These are phyloP conservation scores for Coccinonectria pachysandricola DNA, from an alignment of 2,329 filamentous ascomycete species.

Conservation along the genomic window DNA sequence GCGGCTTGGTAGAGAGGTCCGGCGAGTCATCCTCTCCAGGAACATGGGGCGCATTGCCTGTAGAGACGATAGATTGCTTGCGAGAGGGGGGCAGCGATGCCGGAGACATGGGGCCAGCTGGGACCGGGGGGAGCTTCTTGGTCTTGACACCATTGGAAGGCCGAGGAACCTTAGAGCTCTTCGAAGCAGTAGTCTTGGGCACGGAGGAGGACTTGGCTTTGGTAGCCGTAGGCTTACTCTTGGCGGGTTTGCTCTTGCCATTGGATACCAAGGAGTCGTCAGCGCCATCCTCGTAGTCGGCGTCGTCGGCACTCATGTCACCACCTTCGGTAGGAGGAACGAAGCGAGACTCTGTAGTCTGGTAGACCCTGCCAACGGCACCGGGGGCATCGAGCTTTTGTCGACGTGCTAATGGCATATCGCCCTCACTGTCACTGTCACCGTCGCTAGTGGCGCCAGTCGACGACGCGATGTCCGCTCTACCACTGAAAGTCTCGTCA, in stretches of 20 bases:
- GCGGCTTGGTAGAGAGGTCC: constrained; percentile 88
- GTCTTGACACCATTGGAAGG: constrained; percentile 29
- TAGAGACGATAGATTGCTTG: constrained; percentile 64
- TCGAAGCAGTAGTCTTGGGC: constrained; percentile 25
- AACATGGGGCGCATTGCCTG: constrained; percentile 34
- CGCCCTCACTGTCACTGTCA: constrained; percentile 56
- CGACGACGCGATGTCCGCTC: constrained; percentile 74
- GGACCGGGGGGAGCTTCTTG: constrained; percentile 38
- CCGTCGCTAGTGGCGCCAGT: constrained; percentile 75
- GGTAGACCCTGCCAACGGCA: constrained; percentile 35
- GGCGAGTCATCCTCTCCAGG: constrained; percentile 78
- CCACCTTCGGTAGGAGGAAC: constrained; percentile 40
- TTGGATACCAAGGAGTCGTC: constrained; percentile 26
- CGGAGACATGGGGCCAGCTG: constrained; percentile 46
- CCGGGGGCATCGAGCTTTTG: constrained; percentile 42
- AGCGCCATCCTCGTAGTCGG: constrained; percentile 22
- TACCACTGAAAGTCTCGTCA: constrained; percentile 87
- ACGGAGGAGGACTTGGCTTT: constrained; percentile 25
- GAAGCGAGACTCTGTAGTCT: constrained; percentile 43
- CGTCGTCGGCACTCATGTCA: constrained; percentile 25
- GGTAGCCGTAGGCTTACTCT: constrained; percentile 29
- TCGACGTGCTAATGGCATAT: constrained; percentile 47
- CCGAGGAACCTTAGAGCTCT: constrained; percentile 35
- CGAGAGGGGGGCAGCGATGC: constrained; percentile 62
- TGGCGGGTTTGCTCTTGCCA: constrained; percentile 32